Evolutionary conservation across 2,329 filamentous ascomycete species (phyloP), one percentile per base, ranked within the genome.

Genomic region (Botryotinia globosa): DNA sequence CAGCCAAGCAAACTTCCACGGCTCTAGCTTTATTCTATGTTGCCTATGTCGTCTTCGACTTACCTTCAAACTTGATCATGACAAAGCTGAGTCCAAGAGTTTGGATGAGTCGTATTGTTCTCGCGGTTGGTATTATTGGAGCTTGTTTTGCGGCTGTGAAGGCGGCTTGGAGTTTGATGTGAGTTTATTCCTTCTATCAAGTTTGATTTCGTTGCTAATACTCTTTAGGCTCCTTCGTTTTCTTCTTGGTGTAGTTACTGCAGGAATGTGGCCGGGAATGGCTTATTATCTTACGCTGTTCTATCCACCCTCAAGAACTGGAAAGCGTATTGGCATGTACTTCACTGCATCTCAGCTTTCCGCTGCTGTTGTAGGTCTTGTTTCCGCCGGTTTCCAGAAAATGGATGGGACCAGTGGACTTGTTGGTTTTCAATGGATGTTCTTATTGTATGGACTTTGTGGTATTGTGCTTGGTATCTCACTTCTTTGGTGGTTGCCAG

Each of bases 251-350:
- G 87, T 96, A 22, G 94, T 97, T 37, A 94, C 94, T 80, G 94
- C 94, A 1, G 94, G 94, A 64, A 94, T 97, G 91, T 97, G 94
- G 94, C 94, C 94, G 0, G 94, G 94, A 67, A 97, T 97, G 94
- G 89, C 93, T 16, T 96, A 96, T 81, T 97, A 97, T 80, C 85
- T 97, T 64, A 97, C 94, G 0, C 86, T 97, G 12, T 97, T 97
- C 85, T 97, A 97, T 80, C 94, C 94, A 10, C 94, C 94, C 0
- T 93, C 92, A 9, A 88, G 92, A 20, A 96, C 92, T 1, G 94
- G 92, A 22, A 97, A 96, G 84, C 88, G 94, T 56, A 97, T 97
- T 76, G 94, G 94, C 54, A 89, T 91, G 80, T 97, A 97, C 83
- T 97, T 93, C 80, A 97, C 93, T 2, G 94, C 94, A 1, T 89